phyloP scores from a whole-genome alignment of 805 yeast genomes.

The Brettanomyces nanus region DNA sequence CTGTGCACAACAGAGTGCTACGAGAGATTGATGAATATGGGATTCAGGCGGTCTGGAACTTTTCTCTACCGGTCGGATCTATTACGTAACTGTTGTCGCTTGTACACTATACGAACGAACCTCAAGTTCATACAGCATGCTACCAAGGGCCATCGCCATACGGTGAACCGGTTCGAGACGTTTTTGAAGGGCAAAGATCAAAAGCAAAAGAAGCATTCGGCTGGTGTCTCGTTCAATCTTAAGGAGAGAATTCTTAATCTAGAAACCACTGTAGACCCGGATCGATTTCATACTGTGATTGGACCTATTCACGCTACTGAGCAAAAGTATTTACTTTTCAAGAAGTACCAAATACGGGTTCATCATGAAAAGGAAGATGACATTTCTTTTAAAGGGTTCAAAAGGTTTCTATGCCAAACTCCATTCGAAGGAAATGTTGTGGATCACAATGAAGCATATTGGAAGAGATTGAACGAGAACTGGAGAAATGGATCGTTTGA shows the following conservation, averaged over 20 bases:
- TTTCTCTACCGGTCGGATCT: slow-evolving; percentile 54
- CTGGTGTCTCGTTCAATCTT: slow-evolving; percentile 12
- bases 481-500: slow-evolving; percentile 27
- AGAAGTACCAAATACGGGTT: slow-evolving; percentile 59
- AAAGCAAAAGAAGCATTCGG: neutral
- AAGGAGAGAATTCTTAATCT: slow-evolving; percentile 8
- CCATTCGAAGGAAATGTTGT: slow-evolving; percentile 39
- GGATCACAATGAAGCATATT: slow-evolving; percentile 25
- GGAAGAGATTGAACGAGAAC: slow-evolving; percentile 31
- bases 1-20: slow-evolving; percentile 38
- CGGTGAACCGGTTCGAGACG: slow-evolving; percentile 51
- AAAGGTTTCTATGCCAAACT: slow-evolving; percentile 57
- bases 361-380: slow-evolving; percentile 55
- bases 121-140: slow-evolving; percentile 24
- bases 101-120: slow-evolving; percentile 67
- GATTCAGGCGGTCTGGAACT: slow-evolving; percentile 73
- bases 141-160: slow-evolving; percentile 59
- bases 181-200: slow-evolving; percentile 21
- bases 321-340: slow-evolving; percentile 57
- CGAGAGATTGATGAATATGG: slow-evolving; percentile 59
- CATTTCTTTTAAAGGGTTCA: slow-evolving; percentile 40
- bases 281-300: slow-evolving; percentile 31
- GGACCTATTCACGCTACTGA: slow-evolving; percentile 44
- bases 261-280: slow-evolving; percentile 8
- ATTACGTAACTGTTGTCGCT: slow-evolving; percentile 67